Evolutionary conservation across 441 rosid genomes (phyloP).

Genomic region (Pelargonium myrrhifolium): DNA sequence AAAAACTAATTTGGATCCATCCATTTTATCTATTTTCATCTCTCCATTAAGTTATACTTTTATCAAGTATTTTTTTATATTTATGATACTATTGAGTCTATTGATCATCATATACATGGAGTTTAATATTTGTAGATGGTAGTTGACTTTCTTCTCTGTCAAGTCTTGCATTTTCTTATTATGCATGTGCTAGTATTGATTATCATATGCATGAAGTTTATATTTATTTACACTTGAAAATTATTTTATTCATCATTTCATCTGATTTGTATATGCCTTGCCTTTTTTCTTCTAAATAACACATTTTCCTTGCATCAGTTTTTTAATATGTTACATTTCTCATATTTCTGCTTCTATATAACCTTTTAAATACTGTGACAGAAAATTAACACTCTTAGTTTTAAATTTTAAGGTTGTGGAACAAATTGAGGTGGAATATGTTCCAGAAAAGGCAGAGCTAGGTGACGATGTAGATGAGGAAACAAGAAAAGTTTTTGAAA

Average conservation of each 20-base stretch:
- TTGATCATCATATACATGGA: not conserved
- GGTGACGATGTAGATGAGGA: slow-evolving; percentile 78
- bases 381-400: not conserved
- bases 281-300: not conserved
- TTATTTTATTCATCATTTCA: too few relatives aligned
- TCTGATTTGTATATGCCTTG: not conserved
- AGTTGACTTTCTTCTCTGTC: not conserved
- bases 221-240: too few relatives aligned
- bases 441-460: slow-evolving; percentile 76
- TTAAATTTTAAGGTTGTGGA: slow-evolving; percentile 39
- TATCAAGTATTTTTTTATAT: not conserved
- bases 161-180: too few relatives aligned
- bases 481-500: slow-evolving; percentile 73
- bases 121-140: not conserved
- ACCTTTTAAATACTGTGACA: not conserved
- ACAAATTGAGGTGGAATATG: slow-evolving; percentile 73
- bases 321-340: not conserved
- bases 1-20: too few relatives aligned
- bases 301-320: too few relatives aligned
- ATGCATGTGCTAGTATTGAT: too few relatives aligned
- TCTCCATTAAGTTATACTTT: too few relatives aligned
- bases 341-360: not conserved
- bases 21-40: too few relatives aligned
- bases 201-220: too few relatives aligned
- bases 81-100: not conserved